Base-by-base conservation (phyloP, 371 early-diverging fungal genomes). In the Zychaea mexicana region DNA sequence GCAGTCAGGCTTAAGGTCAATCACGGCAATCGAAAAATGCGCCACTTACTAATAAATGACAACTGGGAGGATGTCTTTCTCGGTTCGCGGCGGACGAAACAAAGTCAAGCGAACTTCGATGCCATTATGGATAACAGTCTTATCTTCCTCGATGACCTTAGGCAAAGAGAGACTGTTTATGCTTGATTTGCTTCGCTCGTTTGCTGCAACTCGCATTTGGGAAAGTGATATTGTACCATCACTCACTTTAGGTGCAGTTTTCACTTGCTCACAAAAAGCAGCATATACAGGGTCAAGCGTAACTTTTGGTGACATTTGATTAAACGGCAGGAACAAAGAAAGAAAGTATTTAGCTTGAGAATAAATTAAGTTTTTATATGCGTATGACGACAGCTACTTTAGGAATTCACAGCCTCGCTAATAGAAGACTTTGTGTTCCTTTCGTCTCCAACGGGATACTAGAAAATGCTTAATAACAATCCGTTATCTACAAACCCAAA, bases 11-110 rank as follows among this genome's bases (percentile, higher is more conserved):
- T n/a, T n/a, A n/a, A n/a, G n/a, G n/a, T n/a, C n/a, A n/a, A n/a
- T n/a, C n/a, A n/a, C n/a, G n/a, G n/a, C n/a, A n/a, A n/a, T n/a
- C n/a, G n/a, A n/a, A n/a, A n/a, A n/a, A n/a, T n/a, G n/a, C n/a
- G n/a, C n/a, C n/a, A 36, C 36, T 59, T 57, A 69, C 69, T 60
- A 45, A 46, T 36, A 71, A 22, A 71, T 19, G 13, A 71, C 31
- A 5, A 47, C 65, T 19, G 71, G 68, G 13, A 71, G 52, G 0
- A 38, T 45, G 2, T 57, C 59, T 21, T 55, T 52, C 26, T 64
- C 65, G 4, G 66, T 59, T 10, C 62, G 64, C 22, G 22, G 46
- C 19, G 70, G 70, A n/a, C 70, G 65, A 27, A 64, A 9, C 7
- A 61, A 31, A 26, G 52, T 55, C 26, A 69, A 31, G 2, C 39